Evolutionary conservation across 2,329 filamentous ascomycete species (phyloP), one percentile per base, ranked within the genome.

Genomic region (Aureobasidium melanogenum): DNA sequence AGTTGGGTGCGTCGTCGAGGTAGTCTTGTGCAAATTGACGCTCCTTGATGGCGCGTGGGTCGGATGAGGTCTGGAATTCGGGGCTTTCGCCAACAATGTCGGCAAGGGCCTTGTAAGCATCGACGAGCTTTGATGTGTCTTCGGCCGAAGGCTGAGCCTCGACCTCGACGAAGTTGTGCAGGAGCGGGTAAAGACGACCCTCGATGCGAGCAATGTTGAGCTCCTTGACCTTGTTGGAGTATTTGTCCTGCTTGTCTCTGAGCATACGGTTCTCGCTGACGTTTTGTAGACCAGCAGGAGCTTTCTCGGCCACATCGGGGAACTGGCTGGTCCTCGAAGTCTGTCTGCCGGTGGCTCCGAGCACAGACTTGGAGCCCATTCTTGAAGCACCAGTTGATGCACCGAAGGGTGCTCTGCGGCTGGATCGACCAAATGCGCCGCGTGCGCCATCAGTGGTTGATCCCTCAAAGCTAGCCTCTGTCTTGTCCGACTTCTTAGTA

Each of bases 181-280:
- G 79, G 34, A 97, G 78, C 2, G 91, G 87, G 69, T 88, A 94
- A 0, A 85, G 81, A 51, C 75, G 80, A 69, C 84, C 83, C 67
- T 84, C 79, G 62, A 88, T 74, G 62, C 93, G 85, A 61, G 86
- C 82, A 62, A 84, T 76, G 72, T 97, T 97, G 67, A 97, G 82
- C 50, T 82, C 80, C 70, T 88, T 88, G 56, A 97, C 84, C 71
- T 89, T 89, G 59, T 88, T 86, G 6, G 89, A 86, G 69, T 95
- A 88, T 68, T 86, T 87, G 61, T 84, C 82, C 75, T 97, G 91
- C 76, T 95, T 95, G 72, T 95, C 89, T 51, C 92, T 85, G 66
- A 88, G 76, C 68, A 89, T 86, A 47, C 90, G 85, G 70, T 94
- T 86, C 65, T 92, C 88, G 22, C 84, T 79, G n/a, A 82, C 77